Base-by-base conservation (phyloP, 1,139 yeast species). In the Lodderomyces margitis region DNA sequence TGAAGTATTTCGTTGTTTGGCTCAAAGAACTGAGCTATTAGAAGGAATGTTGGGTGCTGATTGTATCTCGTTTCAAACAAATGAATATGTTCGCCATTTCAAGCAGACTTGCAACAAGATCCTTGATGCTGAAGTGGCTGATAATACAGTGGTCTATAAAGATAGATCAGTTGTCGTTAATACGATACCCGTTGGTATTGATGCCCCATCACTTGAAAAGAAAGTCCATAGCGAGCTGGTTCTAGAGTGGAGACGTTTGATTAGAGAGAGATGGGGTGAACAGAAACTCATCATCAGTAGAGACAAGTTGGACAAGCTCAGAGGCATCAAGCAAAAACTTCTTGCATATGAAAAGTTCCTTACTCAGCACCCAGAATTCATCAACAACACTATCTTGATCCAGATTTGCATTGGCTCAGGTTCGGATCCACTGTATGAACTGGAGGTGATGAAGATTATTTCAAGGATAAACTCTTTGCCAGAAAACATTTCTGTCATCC, bases 1-100 rank as follows among this genome's bases (percentile, higher is more conserved):
- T 37, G 99, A 92, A 62, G 96, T 92, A 3, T 94, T 92, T 65
- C 75, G 98, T 50, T 91, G 98, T 57, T 75, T 92, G 49, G 96
- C 98, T 1, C 94, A 88, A 56, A 75, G 98, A 54, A 81, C 78
- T 42, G 78, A 78, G 21, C 72, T 94, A 16, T 68, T 94, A 19
- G 76, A 78, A 48, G 98, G 99, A 11, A 75, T 92, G 69, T 68
- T 94, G 36, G 98, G 96, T 4, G 91, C 98, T 2, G 87, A 89
- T 54, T 79, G 86, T 45, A 78, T 94, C 37, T 82, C 92, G 1
- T 91, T 92, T 68, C 98, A 92, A 61, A 89, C 94, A 9, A 82
- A 83, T 25, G 98, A 92, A 59, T 92, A 91, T 53, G 94, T 91
- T 19, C 80, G 96, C 54, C 98, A 92, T 63, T 94, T 94, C 61